A percentile compares a stretch with the other conserved stretches of the same genome.
Conservation (phyloP, 345 rosid species). For the Dipteronia sinensis region DNA sequence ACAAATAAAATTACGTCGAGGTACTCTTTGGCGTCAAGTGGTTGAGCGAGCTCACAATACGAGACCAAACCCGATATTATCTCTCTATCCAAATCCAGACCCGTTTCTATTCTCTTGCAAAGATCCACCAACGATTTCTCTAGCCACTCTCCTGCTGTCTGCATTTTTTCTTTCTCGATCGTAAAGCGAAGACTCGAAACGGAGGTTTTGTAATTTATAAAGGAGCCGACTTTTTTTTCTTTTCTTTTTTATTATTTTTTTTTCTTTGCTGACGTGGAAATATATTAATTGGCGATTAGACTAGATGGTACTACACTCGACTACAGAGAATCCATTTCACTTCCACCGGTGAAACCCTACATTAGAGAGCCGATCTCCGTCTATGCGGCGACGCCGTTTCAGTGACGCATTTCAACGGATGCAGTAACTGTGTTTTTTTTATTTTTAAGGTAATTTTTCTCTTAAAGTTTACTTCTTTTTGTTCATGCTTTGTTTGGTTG, state of each 20-base stretch:
- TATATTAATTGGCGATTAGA: neutral
- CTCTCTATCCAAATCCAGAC: conserved; percentile 73
- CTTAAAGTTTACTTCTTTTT: neutral
- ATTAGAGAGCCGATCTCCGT: neutral
- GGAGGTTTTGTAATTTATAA: neutral
- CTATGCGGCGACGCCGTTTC: neutral
- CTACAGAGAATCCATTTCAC: neutral
- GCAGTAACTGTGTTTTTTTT: neutral
- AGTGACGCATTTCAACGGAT: neutral
- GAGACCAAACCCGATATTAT: conserved; percentile 85
- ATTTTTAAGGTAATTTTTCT: neutral
- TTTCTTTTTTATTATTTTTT: neutral
- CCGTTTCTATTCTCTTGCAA: conserved; percentile 57
- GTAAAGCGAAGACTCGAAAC: neutral
- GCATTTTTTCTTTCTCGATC: conserved; percentile 41
- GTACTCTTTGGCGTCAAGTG: conserved; percentile 91
- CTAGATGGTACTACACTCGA: neutral
- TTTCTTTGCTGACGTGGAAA: neutral
- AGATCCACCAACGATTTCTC: conserved; percentile 76
- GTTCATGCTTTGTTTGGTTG: conserved; percentile 8
- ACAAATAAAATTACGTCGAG: conserved; percentile 61
- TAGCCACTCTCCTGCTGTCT: conserved; percentile 71
- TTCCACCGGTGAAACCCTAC: neutral
- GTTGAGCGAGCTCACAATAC: conserved; percentile 88
- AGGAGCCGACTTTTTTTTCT: neutral